Percentiles rank a stretch among this genome's conserved stretches.
These are phyloP conservation scores for Bathelium albidoporum DNA, from an alignment of 495 filamentous ascomycete genomes.

Conservation along the genomic window DNA sequence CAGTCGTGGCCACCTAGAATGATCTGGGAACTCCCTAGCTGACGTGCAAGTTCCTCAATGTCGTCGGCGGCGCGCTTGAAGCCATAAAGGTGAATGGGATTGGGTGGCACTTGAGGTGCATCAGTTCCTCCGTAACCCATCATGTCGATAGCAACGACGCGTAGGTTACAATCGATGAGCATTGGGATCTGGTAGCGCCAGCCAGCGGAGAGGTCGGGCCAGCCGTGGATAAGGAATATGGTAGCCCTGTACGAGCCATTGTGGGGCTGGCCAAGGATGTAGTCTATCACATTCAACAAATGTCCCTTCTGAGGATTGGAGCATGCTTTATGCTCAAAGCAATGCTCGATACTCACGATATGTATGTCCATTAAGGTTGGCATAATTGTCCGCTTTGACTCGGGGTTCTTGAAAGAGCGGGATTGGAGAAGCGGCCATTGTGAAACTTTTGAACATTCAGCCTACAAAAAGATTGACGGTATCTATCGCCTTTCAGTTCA, in stretches of 20 bases:
- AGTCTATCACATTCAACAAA: slow-evolving; percentile 12
- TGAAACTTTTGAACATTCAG: neutral
- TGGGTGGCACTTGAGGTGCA: slow-evolving; percentile 15
- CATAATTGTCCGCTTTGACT: neutral
- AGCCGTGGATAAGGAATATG: slow-evolving; percentile 46
- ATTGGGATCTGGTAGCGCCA: slow-evolving; percentile 80
- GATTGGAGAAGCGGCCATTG: slow-evolving; percentile 7
- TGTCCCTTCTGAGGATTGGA: neutral
- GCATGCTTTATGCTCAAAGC: neutral
- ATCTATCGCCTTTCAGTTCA: too few species aligned
- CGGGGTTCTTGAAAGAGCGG: slow-evolving; percentile 3
- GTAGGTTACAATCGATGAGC: slow-evolving; percentile 54
- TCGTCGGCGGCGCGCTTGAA: slow-evolving; percentile 61
- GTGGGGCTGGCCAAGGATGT: slow-evolving; percentile 16
- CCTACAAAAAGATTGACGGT: too few species aligned
- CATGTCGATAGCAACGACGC: slow-evolving; percentile 69
- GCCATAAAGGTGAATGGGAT: slow-evolving; percentile 46
- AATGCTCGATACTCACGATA: neutral
- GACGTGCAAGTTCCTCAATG: slow-evolving; percentile 51
- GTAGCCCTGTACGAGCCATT: slow-evolving; percentile 9
- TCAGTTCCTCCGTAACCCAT: slow-evolving; percentile 70
- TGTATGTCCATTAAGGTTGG: neutral
- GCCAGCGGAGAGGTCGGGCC: slow-evolving; percentile 57
- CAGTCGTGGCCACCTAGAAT: slow-evolving; percentile 84
- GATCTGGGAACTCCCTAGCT: slow-evolving; percentile 47